Conservation (phyloP, 176 grass and related monocot species). For the Triticum urartu region DNA sequence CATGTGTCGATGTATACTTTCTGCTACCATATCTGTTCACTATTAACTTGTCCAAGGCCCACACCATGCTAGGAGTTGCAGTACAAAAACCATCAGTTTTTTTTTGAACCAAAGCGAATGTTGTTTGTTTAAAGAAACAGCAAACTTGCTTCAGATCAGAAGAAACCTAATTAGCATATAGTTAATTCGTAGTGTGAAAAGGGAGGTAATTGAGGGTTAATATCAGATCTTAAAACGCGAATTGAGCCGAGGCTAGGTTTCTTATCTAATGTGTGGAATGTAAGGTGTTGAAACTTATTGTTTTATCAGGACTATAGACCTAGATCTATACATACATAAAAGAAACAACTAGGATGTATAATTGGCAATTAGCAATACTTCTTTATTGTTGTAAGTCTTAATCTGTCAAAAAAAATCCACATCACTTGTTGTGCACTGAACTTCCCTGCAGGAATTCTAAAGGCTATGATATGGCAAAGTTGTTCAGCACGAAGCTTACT, state of each 20-base stretch:
- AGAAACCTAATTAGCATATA: neutral
- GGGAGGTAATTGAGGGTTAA: neutral
- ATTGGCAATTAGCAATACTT: neutral
- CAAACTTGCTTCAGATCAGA: constrained; percentile 1
- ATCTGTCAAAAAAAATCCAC: neutral
- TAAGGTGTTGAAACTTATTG: neutral
- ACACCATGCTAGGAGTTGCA: neutral
- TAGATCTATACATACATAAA: neutral
- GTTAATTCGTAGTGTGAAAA: neutral
- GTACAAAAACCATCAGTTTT: neutral
- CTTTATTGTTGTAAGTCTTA: neutral
- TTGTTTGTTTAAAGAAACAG: neutral
- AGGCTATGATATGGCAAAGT: constrained; percentile 96
- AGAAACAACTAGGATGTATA: neutral
- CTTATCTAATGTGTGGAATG: neutral
- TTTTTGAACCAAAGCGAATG: neutral
- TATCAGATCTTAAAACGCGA: neutral
- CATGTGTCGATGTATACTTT: neutral
- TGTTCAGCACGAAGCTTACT: constrained; percentile 72
- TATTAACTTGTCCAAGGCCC: neutral
- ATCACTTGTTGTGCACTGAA: constrained; percentile 20
- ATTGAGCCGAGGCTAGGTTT: constrained; percentile 12
- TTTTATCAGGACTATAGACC: neutral
- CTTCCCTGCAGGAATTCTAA: constrained; percentile 75
- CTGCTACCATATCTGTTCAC: neutral